Evolutionary conservation across 192 early-diverging fungal genomes (phyloP), one percentile per base, ranked within the genome.

Genomic region (Entomortierella beljakovae): DNA sequence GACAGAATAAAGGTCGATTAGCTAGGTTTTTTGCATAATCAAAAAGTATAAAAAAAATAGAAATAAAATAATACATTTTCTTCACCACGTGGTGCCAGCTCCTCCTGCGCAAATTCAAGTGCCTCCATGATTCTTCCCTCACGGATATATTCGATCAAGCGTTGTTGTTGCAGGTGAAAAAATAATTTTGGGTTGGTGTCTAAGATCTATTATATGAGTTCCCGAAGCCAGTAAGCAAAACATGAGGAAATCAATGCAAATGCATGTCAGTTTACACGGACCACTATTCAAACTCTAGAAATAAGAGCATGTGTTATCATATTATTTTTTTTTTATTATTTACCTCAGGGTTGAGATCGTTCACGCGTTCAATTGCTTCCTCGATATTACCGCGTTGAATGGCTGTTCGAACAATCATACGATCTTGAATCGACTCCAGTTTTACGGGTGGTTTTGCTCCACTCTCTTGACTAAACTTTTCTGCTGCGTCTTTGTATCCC

Each of bases 271-370:
- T 61, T n/a, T 70, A 61, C 57, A 70, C 68, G 46, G 11, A 10
- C 62, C 32, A 28, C 33, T 18, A 16, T n/a, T 50, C 49, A 7
- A 16, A 16, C 20, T 18, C 49, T 16, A 23, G 8, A 8, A 18
- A 11, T 18, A 8, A 43, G 8, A 18, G 10, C 42, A 43, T n/a
- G n/a, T n/a, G n/a, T n/a, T n/a, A n/a, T n/a, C n/a, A n/a, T n/a
- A n/a, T n/a, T n/a, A n/a, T n/a, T n/a, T n/a, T n/a, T n/a, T n/a
- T n/a, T n/a, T n/a, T n/a, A n/a, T n/a, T 38, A 8, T 38, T 72
- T 86, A 95, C 94, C 85, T 99, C 97, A 6, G 98, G 98, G 80
- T 99, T 97, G 67, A 99, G 86, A 76, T 99, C 98, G 71, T 99
- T 99, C 1, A 99, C 95, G n/a, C 92, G 81, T 63, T 96, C 95